phyloP scores from a whole-genome alignment of 495 filamentous ascomycete genomes.

The Aspergillus asperescens region DNA sequence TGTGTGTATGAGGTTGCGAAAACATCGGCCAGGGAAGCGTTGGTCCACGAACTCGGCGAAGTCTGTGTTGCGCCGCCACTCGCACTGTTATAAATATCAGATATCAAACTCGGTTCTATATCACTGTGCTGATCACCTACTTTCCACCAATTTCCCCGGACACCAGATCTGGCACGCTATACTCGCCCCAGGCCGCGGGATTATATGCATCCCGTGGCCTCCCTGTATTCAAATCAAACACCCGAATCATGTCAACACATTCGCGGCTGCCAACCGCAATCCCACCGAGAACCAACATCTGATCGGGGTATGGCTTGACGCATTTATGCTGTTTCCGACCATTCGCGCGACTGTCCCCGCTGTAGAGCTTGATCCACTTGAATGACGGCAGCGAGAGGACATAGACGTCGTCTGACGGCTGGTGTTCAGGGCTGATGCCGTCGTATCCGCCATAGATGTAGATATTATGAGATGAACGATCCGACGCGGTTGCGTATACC shows the following conservation, averaged over 20 bases:
- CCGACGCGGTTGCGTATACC: constrained; percentile 55
- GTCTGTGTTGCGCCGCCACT: constrained; percentile 56
- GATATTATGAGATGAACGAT: constrained; percentile 61
- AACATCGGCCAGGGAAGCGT: constrained; percentile 43
- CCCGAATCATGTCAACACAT: constrained; percentile 53
- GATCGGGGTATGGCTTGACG: constrained; percentile 62
- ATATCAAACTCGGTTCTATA: no score
- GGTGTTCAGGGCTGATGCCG: constrained; percentile 33
- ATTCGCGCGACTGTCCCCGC: constrained; percentile 35
- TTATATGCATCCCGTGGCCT: constrained; percentile 57
- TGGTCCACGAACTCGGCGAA: constrained; percentile 46
- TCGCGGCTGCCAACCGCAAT: constrained; percentile 15
- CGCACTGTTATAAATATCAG: background rate
- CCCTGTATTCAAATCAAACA: constrained; percentile 60
- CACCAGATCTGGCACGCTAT: constrained; percentile 57
- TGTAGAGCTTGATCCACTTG: constrained; percentile 61
- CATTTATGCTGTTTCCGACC: constrained; percentile 61
- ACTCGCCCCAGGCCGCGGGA: constrained; percentile 51
- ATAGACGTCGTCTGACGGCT: constrained; percentile 62
- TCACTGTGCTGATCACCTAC: constrained; percentile 37
- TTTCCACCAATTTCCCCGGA: constrained; percentile 56
- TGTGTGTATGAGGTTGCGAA: constrained; percentile 54
- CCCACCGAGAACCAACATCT: constrained; percentile 70
- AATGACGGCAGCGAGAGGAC: constrained; percentile 72
- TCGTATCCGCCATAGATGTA: constrained; percentile 72